These are phyloP conservation scores for Thelonectria olida DNA, from an alignment of 2,329 filamentous ascomycete species.

Conservation along the genomic window DNA sequence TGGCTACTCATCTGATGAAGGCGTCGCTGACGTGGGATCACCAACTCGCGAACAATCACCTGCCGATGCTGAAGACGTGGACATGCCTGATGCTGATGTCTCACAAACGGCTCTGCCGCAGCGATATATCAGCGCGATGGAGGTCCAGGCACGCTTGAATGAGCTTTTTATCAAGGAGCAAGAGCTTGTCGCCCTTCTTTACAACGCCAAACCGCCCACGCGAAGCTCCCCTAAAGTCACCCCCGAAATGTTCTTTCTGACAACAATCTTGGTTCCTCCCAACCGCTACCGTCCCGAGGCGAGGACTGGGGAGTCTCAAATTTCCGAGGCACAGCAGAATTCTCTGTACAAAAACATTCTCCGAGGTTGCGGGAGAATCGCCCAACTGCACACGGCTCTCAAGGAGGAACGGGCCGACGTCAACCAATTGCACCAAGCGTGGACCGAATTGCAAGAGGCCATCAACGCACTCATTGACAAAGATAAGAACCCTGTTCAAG, in stretches of 20 bases:
- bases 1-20: conserved; percentile 70
- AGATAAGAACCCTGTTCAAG: conserved; percentile 84
- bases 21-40: conserved; percentile 71
- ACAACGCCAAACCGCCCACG: conserved; percentile 74
- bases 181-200: conserved; percentile 85
- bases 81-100: conserved; percentile 45
- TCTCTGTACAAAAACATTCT: conserved; percentile 87
- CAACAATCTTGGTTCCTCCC: conserved; percentile 86
- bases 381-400: conserved; percentile 70
- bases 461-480: conserved; percentile 95
- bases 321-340: conserved; percentile 91
- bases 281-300: conserved; percentile 92
- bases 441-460: conserved; percentile 84
- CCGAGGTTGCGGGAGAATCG: conserved; percentile 76
- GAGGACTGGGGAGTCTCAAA: conserved; percentile 79
- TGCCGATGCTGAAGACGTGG: conserved; percentile 54
- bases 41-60: conserved; percentile 48
- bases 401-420: conserved; percentile 60
- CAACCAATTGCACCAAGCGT: conserved; percentile 81
- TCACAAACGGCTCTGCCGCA: conserved; percentile 53
- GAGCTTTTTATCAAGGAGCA: conserved; percentile 88
- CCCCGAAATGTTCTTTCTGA: conserved; percentile 94
- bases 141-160: conserved; percentile 81
- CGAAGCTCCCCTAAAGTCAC: conserved; percentile 67
- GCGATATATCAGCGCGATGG: conserved; percentile 82